phyloP scores from a whole-genome alignment of 2,329 filamentous ascomycete species.

The Fusarium praegraminearum region DNA sequence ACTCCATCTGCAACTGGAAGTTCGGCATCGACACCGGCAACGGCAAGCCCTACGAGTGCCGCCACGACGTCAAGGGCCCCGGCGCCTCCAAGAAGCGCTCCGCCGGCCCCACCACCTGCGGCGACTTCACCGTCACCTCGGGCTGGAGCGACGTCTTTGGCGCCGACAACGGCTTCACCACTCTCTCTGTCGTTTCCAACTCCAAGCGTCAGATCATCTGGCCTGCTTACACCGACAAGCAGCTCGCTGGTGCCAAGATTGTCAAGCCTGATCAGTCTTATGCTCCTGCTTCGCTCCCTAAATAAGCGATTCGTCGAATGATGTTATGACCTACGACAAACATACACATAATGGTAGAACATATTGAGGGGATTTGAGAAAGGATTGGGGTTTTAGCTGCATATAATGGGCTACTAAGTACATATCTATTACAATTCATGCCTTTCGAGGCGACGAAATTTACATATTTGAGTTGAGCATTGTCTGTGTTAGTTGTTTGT shows the following conservation, averaged over 20 bases:
- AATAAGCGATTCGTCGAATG: slow-evolving; percentile 19
- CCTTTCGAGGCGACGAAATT: background rate
- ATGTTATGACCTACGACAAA: background rate
- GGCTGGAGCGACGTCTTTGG: slow-evolving; percentile 70
- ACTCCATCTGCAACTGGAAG: slow-evolving; percentile 58
- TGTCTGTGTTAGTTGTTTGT: background rate
- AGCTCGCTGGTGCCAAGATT: slow-evolving; percentile 58
- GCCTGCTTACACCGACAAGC: slow-evolving; percentile 66
- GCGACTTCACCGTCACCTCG: slow-evolving; percentile 63
- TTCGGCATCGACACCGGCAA: slow-evolving; percentile 60
- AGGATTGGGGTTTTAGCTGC: slow-evolving; percentile 6
- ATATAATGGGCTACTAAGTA: slow-evolving; percentile 15
- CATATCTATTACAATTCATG: slow-evolving; percentile 6
- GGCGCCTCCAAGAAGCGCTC: slow-evolving; percentile 52
- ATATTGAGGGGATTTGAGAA: background rate
- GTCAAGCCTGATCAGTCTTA: slow-evolving; percentile 65
- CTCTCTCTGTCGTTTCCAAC: slow-evolving; percentile 62
- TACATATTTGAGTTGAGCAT: background rate
- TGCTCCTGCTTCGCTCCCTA: slow-evolving; percentile 49
- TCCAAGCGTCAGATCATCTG: slow-evolving; percentile 60
- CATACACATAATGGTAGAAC: background rate
- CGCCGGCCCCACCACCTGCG: slow-evolving; percentile 59
- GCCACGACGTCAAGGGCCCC: slow-evolving; percentile 49
- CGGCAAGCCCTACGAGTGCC: slow-evolving; percentile 51
- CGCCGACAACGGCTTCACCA: slow-evolving; percentile 64